Evolutionary conservation across 1,284 basidiomycete genomes (phyloP).

Genomic region (Lentinula novae-zelandiae): DNA sequence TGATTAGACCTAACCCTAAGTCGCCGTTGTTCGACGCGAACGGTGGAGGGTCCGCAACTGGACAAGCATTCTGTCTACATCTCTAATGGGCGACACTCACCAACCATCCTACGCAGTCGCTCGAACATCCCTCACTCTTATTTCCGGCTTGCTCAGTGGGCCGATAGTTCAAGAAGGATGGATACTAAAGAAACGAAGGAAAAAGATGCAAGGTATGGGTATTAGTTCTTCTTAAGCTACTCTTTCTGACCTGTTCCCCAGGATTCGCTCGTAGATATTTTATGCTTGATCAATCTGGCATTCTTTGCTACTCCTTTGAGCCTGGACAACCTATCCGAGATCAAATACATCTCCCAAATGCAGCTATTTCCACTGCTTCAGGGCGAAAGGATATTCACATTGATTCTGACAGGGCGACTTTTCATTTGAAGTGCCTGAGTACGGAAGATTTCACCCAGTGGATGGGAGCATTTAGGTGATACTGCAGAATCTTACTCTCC

Average conservation of each 20-base stretch:
- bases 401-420: constrained; percentile 72
- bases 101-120: constrained; percentile 10
- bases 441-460: constrained; percentile 69
- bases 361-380: constrained; percentile 68
- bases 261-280: constrained; percentile 86
- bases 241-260: constrained; percentile 26
- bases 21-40: not conserved
- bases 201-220: constrained; percentile 89
- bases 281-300: constrained; percentile 58
- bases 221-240: constrained; percentile 14
- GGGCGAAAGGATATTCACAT: constrained; percentile 75
- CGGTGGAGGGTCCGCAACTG: not conserved
- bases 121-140: constrained; percentile 17
- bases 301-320: constrained; percentile 74
- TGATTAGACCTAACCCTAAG: not conserved
- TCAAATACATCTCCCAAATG: constrained; percentile 60
- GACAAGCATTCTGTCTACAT: not conserved
- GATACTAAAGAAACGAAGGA: constrained; percentile 78
- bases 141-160: not conserved
- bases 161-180: constrained; percentile 59
- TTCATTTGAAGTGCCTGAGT: constrained; percentile 74
- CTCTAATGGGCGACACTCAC: constrained; percentile 7
- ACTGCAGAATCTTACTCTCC: not conserved
- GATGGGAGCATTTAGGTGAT: constrained; percentile 70
- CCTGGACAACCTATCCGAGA: constrained; percentile 70